Evolutionary conservation across 1,284 basidiomycete species (phyloP).

Genomic region (Rhodotorula sp.): DNA sequence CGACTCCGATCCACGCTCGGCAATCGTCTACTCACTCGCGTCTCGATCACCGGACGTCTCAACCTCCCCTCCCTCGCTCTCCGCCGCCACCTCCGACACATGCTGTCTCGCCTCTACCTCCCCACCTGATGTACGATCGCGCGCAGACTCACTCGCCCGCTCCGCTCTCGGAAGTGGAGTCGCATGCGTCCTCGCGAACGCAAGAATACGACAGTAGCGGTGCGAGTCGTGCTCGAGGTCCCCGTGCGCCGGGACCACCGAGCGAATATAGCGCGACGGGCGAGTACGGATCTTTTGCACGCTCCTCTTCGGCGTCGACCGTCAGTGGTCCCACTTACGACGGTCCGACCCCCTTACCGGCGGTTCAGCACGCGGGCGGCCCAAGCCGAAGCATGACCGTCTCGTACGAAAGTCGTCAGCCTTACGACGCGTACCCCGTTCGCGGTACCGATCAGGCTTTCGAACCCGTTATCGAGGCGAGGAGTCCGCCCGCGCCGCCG

Average conservation of each 20-base stretch:
- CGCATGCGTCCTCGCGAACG: background rate
- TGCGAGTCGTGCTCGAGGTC: background rate
- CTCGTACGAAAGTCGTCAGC: background rate
- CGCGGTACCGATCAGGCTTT: background rate
- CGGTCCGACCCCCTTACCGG: background rate
- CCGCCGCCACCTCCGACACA: background rate
- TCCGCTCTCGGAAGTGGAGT: background rate
- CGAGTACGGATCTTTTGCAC: conserved; percentile 18
- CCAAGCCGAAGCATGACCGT: conserved; percentile 1
- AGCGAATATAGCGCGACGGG: conserved; percentile 6
- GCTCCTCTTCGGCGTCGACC: background rate
- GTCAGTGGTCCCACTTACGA: background rate
- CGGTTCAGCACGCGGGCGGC: background rate
- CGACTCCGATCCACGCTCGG: too few species aligned
- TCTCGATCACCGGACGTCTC: background rate
- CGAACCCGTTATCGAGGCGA: conserved; percentile 12
- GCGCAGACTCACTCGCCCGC: background rate
- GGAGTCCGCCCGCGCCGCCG: background rate
- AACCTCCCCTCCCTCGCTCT: background rate
- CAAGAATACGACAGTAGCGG: background rate
- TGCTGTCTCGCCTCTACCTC: background rate
- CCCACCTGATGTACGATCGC: conserved; percentile 1
- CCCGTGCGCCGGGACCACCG: background rate
- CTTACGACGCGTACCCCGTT: background rate
- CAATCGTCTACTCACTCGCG: too few species aligned